Evolutionary conservation across 176 grass and related monocot species (phyloP), one percentile per base, ranked within the genome.

Genomic region (Juncus effusus): DNA sequence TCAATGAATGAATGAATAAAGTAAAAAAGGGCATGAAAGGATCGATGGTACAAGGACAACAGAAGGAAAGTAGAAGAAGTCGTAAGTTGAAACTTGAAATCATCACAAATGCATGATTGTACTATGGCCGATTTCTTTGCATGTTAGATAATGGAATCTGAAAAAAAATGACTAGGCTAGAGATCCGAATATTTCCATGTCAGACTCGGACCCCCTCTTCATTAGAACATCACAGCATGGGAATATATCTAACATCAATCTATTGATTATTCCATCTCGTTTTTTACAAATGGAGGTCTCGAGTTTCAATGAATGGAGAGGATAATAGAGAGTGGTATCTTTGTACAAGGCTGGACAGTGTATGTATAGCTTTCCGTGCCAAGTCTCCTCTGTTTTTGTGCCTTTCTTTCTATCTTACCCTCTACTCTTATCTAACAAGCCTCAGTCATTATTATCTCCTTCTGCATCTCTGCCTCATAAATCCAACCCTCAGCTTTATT

Each of bases 71-170:
- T 55, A 10, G 42, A 28, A 65, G 38, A 16, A 65, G 63, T 51
- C 63, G 39, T 65, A 65, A 51, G 15, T 38, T 64, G 38, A 62
- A 40, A 40, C 61, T 42, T 4, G 42, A 44, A 69, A 69, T 9
- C 50, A 69, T 69, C 65, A 69, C 49, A 69, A 69, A n/a, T 55
- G 65, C 35, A 69, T 69, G 65, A 69, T 69, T 69, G 65, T 55
- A 55, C 65, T 69, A 10, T 69, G 63, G 47, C 51, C 28, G 3
- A 66, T 51, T 52, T 7, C 11, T 6, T 66, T 28, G 19, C 10
- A 51, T 9, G 39, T 39, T 68, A 54, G 16, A 54, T 9, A 68
- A 38, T 16, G 11, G 15, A 51, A 52, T 68, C 49, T 52, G n/a
- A 68, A 13, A 51, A 13, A 68, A 54, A 51, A 68, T 44, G 65